Conservation (phyloP, 805 yeast species). For the Starmerella vaccinii region DNA sequence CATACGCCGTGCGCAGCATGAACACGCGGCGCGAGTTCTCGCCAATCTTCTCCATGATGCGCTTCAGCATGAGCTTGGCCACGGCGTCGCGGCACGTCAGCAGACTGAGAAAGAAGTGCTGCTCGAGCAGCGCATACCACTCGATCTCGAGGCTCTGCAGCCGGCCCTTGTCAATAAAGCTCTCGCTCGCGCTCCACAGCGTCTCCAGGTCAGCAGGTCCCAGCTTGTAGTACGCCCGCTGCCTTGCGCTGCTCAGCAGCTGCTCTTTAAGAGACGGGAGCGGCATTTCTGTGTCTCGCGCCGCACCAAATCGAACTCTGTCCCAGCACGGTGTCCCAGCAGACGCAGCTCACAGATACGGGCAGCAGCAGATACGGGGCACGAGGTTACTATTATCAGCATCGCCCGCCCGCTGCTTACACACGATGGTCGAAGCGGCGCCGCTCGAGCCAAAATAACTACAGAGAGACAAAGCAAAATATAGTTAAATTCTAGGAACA, state of each 20-base stretch:
- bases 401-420: background rate
- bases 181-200: slow-evolving; percentile 35
- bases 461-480: no score
- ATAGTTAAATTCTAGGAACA: background rate
- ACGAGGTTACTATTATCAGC: no score
- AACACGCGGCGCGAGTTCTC: slow-evolving; percentile 46
- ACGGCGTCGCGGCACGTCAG: slow-evolving; percentile 55
- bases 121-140: slow-evolving; percentile 53
- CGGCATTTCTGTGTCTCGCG: background rate
- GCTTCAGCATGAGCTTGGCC: slow-evolving; percentile 57
- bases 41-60: slow-evolving; percentile 58
- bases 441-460: no score
- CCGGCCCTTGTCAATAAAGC: slow-evolving; percentile 29
- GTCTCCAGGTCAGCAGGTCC: slow-evolving; percentile 40
- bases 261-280: slow-evolving; percentile 31
- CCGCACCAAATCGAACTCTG: background rate
- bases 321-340: background rate
- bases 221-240: slow-evolving; percentile 43
- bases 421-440: no score
- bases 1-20: slow-evolving; percentile 44
- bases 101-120: slow-evolving; percentile 58
- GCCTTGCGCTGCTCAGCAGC: slow-evolving; percentile 41
- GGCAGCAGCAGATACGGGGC: no score
- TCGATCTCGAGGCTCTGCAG: slow-evolving; percentile 30
- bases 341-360: background rate